Conservation (phyloP, 83 land plant genomes). For the Diphasiastrum complanatum region DNA sequence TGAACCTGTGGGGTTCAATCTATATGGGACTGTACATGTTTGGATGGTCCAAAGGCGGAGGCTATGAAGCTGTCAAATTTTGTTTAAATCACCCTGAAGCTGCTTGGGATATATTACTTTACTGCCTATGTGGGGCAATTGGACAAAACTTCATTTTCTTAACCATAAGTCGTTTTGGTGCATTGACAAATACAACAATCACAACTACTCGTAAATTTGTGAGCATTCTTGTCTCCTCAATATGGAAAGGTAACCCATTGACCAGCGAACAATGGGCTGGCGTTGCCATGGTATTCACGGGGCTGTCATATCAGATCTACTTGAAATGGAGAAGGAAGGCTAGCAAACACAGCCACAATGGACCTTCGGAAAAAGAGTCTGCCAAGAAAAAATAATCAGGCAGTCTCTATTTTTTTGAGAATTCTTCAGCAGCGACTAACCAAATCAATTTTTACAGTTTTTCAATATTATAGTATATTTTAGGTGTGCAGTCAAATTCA, state of each 20-base stretch:
- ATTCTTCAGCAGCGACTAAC: no score
- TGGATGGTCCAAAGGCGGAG: conserved; percentile 63
- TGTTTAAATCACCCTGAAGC: conserved; percentile 83
- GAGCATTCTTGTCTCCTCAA: conserved; percentile 86
- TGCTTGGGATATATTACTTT: conserved; percentile 86
- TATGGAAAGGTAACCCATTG: conserved; percentile 82
- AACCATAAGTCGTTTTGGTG: conserved; percentile 86
- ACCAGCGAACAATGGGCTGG: conserved; percentile 73
- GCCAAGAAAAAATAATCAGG: no score
- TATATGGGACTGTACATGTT: conserved; percentile 83
- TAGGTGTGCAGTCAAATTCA: no score
- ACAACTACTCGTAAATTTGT: conserved; percentile 95
- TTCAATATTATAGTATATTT: no score
- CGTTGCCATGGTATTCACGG: conserved; percentile 83
- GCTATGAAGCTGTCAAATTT: conserved; percentile 69
- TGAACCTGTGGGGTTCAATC: conserved; percentile 94
- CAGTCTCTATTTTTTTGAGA: no score
- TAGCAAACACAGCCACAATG: no score
- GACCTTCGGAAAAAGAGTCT: no score
- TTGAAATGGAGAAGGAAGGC: conserved; percentile 69
- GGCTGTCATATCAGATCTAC: conserved; percentile 74
- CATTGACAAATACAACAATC: conserved; percentile 84
- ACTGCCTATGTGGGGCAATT: conserved; percentile 88
- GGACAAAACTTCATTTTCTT: conserved; percentile 95
- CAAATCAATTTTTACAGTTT: no score